A percentile compares a stretch with the other conserved stretches of the same genome.
phyloP scores from a whole-genome alignment of 1,284 basidiomycete species.

The Chalciporus sp. region DNA sequence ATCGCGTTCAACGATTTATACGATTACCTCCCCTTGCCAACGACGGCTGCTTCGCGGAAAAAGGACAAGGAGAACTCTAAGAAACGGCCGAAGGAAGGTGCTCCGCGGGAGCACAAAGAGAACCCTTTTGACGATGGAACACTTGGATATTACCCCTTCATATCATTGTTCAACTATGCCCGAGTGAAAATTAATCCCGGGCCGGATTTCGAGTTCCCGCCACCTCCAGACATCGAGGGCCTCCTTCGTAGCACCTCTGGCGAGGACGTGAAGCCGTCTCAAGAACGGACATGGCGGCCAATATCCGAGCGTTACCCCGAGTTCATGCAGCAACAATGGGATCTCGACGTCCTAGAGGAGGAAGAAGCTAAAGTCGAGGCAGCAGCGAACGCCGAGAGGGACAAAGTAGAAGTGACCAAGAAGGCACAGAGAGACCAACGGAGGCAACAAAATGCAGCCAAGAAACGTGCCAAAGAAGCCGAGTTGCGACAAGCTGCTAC shows the following conservation, averaged over 20 bases:
- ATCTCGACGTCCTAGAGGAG: constrained; percentile 68
- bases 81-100: constrained; percentile 62
- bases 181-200: constrained; percentile 86
- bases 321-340: constrained; percentile 78
- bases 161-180: constrained; percentile 92
- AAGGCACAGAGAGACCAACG: constrained; percentile 52
- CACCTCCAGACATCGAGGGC: constrained; percentile 72
- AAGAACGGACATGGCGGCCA: constrained; percentile 67
- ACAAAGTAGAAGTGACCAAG: constrained; percentile 50
- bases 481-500: constrained; percentile 29
- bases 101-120: constrained; percentile 71
- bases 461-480: constrained; percentile 48
- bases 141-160: constrained; percentile 94
- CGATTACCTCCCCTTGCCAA: constrained; percentile 87
- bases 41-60: constrained; percentile 54
- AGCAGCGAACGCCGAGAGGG: constrained; percentile 39
- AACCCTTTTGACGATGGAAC: constrained; percentile 94
- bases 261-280: constrained; percentile 37
- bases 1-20: constrained; percentile 88
- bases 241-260: constrained; percentile 43
- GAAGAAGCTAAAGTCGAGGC: constrained; percentile 53
- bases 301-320: constrained; percentile 77
- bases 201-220: constrained; percentile 81
- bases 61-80: constrained; percentile 53
- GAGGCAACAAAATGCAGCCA: constrained; percentile 52